phyloP scores from a whole-genome alignment of 257 asterid genomes.

The Henckelia pumila region DNA sequence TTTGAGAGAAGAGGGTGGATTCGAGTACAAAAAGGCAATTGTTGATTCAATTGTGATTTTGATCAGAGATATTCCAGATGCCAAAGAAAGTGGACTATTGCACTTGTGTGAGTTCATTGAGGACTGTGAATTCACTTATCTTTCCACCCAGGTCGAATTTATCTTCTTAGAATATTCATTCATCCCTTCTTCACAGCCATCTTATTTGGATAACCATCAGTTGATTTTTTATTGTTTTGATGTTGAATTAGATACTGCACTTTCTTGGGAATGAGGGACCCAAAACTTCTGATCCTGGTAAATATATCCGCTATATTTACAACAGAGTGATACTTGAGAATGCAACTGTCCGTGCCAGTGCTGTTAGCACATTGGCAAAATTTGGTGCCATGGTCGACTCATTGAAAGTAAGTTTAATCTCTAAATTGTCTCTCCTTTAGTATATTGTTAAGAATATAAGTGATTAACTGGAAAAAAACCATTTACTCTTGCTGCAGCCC shows the following conservation, averaged over 20 bases:
- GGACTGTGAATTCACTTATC: slow-evolving; percentile 97
- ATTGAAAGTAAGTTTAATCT: slow-evolving; percentile 54
- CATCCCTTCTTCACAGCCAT: slow-evolving; percentile 13
- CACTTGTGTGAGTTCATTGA: slow-evolving; percentile 96
- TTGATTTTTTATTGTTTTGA: slow-evolving; percentile 20
- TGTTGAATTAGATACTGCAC: slow-evolving; percentile 63
- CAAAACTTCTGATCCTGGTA: slow-evolving; percentile 89
- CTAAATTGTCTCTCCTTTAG: slow-evolving; percentile 11
- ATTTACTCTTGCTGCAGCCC: slow-evolving; percentile 58
- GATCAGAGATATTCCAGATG: slow-evolving; percentile 94
- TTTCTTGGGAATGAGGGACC: slow-evolving; percentile 98
- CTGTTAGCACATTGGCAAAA: slow-evolving; percentile 92
- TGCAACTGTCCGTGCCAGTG: slow-evolving; percentile 94
- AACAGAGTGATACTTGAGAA: slow-evolving; percentile 88
- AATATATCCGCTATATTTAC: slow-evolving; percentile 84
- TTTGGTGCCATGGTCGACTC: slow-evolving; percentile 88
- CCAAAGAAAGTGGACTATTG: slow-evolving; percentile 89
- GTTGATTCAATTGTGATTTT: slow-evolving; percentile 93
- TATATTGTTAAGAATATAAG: slow-evolving; percentile 2
- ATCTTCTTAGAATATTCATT: slow-evolving; percentile 17
- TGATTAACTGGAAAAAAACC: slow-evolving; percentile 23
- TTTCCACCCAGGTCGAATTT: slow-evolving; percentile 82
- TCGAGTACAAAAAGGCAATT: slow-evolving; percentile 91
- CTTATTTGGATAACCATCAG: slow-evolving; percentile 7
- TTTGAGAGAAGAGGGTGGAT: slow-evolving; percentile 97